Evolutionary conservation across 108 stramenopile genomes (phyloP), one percentile per base, ranked within the genome.

Genomic region (Bacterosira constricta): DNA sequence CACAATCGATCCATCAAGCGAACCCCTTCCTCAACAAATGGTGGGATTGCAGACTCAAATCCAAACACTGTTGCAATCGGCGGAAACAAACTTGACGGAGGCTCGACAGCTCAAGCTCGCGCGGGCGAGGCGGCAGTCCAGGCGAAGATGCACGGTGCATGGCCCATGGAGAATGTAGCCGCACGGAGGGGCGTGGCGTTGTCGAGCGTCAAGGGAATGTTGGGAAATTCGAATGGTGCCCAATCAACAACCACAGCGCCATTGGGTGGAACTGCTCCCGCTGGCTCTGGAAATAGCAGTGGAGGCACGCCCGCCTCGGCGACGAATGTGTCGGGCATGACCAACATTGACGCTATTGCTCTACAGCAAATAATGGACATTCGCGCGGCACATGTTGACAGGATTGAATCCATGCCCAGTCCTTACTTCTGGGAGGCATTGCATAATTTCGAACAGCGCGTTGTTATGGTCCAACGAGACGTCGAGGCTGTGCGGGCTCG

Each of bases 111-210:
- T 85, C 23, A 77, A 63, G 18, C 53, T 15, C 13, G 21, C 17
- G 72, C 70, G 31, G 76, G 71, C 11, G 66, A 80, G 51, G 41
- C 44, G 3, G 80, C 63, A 1, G 67, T 54, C 1, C 84, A 83
- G 55, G 69, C 75, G 34, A 77, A 83, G 63, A 50, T 79, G 70
- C 76, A 86, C 53, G 92, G 87, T 45, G 77, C 79, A 23, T 91
- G 90, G 90, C 90, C 90, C 25, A 77, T 84, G n/a, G 92, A 94
- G 77, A 83, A 73, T 15, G 57, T 90, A 12, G 88, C 92, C 4
- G 66, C 57, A 25, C 81, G 90, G 21, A 67, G 85, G 15, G 85
- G 85, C 4, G 86, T 90, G 37, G 66, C 68, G 9, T 46, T 80
- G 30, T 54, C 66, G 1, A 61, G 58, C 59, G 23, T 79, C 21